Base-by-base conservation (phyloP, 2,329 filamentous ascomycete species). In the Emmonsia crescens region DNA sequence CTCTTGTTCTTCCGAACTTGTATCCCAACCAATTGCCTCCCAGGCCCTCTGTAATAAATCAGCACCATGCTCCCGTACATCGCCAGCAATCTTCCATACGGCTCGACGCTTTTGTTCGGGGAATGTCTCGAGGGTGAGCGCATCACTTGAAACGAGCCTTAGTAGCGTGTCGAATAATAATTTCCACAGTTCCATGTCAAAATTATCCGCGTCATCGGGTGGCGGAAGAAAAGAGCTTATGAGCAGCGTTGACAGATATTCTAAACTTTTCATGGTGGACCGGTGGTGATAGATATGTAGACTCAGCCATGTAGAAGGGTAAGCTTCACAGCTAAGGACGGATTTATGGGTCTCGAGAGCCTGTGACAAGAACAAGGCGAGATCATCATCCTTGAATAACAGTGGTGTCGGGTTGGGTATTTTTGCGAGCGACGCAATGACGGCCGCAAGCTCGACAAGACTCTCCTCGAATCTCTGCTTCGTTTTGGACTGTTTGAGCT, bases 81-180 rank as follows among this genome's bases (percentile, higher is more conserved):
- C 95, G 5, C 94, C 94, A 3, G 93, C 94, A 71, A 99, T 96
- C 77, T 97, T 99, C 94, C 95, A 99, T 1, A 97, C 93, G 0
- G 94, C 93, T 61, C 94, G 82, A 54, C 94, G 82, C 77, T 97
- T 99, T 76, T 99, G 94, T 73, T 99, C 95, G 0, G 94, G 91
- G 71, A 96, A 97, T 0, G 92, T 96, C 72, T 99, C 94, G 44
- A 99, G 82, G 0, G 94, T 92, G 24, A 99, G 82, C 0, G 88
- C 89, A 42, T 92, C 86, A 69, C 91, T 96, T 5, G 90, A 89
- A 2, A 99, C 90, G 2, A 97, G 85, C 70, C 89, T 91, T 33
- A 99, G 81, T 36, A 99, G 78, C 0, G 91, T 93, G 21, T 87
- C 88, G 72, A 99, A 96, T 77, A 96, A 96, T 38, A 88, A 81